Base-by-base conservation (phyloP, 129 eudicot species). In the Calendula officinalis region DNA sequence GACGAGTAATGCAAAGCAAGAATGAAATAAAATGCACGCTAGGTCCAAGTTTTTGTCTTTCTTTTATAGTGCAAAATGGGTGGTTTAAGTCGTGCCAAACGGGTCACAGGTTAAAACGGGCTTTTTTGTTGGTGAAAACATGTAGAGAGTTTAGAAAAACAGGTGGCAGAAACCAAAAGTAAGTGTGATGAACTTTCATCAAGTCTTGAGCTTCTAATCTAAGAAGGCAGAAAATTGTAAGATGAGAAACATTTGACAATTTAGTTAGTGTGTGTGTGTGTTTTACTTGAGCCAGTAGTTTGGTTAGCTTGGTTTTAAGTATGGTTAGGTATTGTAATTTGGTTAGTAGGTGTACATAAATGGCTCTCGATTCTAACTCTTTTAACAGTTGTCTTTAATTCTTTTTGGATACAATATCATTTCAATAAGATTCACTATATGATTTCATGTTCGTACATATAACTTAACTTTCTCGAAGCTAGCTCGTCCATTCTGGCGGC, bases 81-180 rank as follows among this genome's bases (percentile, higher is more conserved):
- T 12, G 54, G 72, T 27, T 39, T 33, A 7, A 42, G 42, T 36
- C 14, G n/a, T n/a, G 41, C 22, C 39, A 55, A 41, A 13, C n/a
- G 11, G n/a, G n/a, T n/a, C n/a, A 0, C n/a, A n/a, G 12, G 61
- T 30, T 39, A 42, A 66, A 50, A n/a, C n/a, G n/a, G n/a, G n/a
- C n/a, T n/a, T n/a, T n/a, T n/a, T n/a, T n/a, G 56, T 27, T 38
- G 33, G 3, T 48, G 51, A 64, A 55, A 56, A 66, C 44, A 91
- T 96, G 79, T 81, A 44, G 82, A 75, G 45, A 74, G 79, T 44
- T 59, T 91, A 50, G 96, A 91, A 80, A 81, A 75, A 50, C 77
- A 88, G 70, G 48, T 91, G 54, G 80, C 71, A 57, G 98, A 87
- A 50, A 87, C 95, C 10, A 91, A 68, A 81, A 76, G 75, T 60